These are phyloP conservation scores for Iris macrosiphon DNA, from an alignment of 106 monocot species.

Conservation along the genomic window DNA sequence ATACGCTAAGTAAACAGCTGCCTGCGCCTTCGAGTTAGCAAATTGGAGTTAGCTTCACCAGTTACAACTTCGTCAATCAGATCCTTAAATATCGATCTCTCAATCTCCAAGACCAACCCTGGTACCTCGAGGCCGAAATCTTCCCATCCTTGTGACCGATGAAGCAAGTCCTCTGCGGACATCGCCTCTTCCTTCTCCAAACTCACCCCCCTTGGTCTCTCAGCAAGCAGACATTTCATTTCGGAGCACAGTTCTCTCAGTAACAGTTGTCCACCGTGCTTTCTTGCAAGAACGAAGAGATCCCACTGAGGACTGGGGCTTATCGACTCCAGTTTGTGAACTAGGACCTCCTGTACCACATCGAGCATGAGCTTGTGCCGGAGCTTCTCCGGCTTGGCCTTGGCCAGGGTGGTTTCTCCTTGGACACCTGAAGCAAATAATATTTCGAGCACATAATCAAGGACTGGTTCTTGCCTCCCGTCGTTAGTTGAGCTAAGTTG, in stretches of 20 bases:
- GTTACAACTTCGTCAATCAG: conserved; percentile 61
- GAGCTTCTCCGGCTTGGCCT: conserved; percentile 32
- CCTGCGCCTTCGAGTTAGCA: conserved; percentile 17
- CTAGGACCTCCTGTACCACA: conserved; percentile 48
- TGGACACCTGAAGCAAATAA: conserved; percentile 37
- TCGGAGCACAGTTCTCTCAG: conserved; percentile 51
- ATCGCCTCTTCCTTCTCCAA: conserved; percentile 23
- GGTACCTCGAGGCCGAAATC: conserved; percentile 36
- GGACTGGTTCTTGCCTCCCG: conserved; percentile 2
- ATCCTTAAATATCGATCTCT: conserved; percentile 78
- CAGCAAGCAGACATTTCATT: conserved; percentile 34
- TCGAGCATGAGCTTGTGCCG: conserved; percentile 61
- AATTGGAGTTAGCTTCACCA: conserved; percentile 6
- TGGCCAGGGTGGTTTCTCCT: background rate
- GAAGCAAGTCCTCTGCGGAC: conserved; percentile 21
- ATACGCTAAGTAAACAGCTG: conserved; percentile 21
- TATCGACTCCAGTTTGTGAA: conserved; percentile 25
- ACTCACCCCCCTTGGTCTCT: background rate
- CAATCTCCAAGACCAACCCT: conserved; percentile 49
- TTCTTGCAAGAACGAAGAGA: conserved; percentile 2
- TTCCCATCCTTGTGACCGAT: conserved; percentile 33
- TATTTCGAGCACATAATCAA: conserved; percentile 57
- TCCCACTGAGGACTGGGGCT: background rate
- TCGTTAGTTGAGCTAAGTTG: conserved; percentile 20
- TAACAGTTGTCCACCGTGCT: conserved; percentile 19